Conservation (phyloP, 768 basidiomycete genomes). For the Auriscalpium orientale region DNA sequence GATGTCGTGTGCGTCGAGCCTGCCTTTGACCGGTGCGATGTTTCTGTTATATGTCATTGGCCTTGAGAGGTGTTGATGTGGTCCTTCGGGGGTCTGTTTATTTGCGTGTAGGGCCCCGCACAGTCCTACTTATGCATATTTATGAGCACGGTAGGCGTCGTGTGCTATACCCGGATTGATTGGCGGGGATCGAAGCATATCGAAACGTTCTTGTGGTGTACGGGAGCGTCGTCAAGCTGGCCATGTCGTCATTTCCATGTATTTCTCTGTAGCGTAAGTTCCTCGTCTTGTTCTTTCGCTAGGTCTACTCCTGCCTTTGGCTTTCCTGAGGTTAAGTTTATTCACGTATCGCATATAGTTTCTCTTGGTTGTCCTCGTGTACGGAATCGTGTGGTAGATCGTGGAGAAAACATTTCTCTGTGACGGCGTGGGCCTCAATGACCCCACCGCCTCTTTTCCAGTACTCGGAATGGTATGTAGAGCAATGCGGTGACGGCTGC, state of each 20-base stretch:
- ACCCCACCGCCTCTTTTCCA: slow-evolving; percentile 19
- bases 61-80: slow-evolving; percentile 10
- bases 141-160: slow-evolving; percentile 3
- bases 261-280: no score
- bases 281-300: no score
- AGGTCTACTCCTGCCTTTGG: no score
- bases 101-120: slow-evolving; percentile 14
- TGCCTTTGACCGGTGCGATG: slow-evolving; percentile 35
- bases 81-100: slow-evolving; percentile 5
- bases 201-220: no score
- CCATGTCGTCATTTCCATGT: no score
- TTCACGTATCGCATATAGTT: no score
- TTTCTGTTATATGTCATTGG: slow-evolving; percentile 15
- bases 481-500: slow-evolving; percentile 38
- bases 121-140: slow-evolving; percentile 18
- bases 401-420: not conserved
- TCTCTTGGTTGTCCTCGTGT: not conserved
- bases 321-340: no score
- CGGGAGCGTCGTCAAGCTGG: no score
- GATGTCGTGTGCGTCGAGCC: slow-evolving; percentile 59
- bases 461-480: slow-evolving; percentile 45
- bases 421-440: not conserved
- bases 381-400: not conserved
- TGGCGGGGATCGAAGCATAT: no score
- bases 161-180: no score